Percentiles rank a stretch among this genome's conserved stretches.
These are phyloP conservation scores for Aspergillus terreus DNA, from an alignment of 2,329 filamentous ascomycete species.

Conservation along the genomic window DNA sequence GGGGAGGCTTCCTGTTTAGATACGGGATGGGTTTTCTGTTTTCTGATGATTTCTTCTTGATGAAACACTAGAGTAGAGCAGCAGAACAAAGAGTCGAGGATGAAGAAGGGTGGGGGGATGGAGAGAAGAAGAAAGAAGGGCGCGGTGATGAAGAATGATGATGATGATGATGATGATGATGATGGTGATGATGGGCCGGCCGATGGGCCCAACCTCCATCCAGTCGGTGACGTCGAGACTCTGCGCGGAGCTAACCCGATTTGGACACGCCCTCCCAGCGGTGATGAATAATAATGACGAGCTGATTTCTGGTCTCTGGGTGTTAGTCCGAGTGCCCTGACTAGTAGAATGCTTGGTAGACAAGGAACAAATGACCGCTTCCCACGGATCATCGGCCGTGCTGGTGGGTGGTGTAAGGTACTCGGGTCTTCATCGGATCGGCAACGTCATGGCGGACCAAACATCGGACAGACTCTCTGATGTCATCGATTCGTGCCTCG, in stretches of 20 bases:
- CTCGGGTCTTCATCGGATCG: background rate
- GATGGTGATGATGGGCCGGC: background rate
- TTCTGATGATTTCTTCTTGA: too few species aligned
- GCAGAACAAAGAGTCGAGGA: background rate
- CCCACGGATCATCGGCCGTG: background rate
- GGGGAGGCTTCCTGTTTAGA: too few species aligned
- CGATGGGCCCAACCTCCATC: background rate
- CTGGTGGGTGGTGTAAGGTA: background rate
- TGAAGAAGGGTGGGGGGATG: background rate
- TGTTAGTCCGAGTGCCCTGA: background rate
- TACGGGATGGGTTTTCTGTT: background rate
- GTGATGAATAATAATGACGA: constrained; percentile 9
- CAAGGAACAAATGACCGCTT: background rate
- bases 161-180: background rate
- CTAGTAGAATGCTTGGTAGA: background rate
- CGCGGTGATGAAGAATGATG: background rate
- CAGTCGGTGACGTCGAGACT: constrained; percentile 23
- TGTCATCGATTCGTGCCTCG: constrained; percentile 14
- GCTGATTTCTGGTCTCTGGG: background rate
- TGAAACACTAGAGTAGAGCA: too few species aligned
- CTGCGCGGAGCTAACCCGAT: constrained; percentile 13
- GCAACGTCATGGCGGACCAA: constrained; percentile 17
- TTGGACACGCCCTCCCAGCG: constrained; percentile 7
- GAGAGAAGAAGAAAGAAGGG: background rate
- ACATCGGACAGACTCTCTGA: constrained; percentile 6